phyloP scores from a whole-genome alignment of 2,329 filamentous ascomycete genomes.

The Scedosporium dehoogii region DNA sequence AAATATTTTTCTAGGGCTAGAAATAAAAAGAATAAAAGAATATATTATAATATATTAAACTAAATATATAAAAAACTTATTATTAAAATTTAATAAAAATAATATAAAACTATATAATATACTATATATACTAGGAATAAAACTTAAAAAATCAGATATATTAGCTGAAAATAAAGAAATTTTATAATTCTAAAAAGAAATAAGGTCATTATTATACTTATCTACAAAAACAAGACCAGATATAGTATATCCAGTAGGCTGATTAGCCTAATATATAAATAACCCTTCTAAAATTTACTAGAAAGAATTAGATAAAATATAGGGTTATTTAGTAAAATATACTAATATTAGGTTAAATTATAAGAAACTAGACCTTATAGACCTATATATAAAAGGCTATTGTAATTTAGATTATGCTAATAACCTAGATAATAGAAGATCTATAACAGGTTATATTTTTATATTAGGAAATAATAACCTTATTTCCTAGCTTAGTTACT shows the following conservation, averaged over 20 bases:
- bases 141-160: background rate
- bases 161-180: slow-evolving; percentile 3
- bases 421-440: too few relatives aligned
- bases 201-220: background rate
- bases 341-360: slow-evolving; percentile 1
- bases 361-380: too few relatives aligned
- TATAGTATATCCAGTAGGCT: slow-evolving; percentile 1
- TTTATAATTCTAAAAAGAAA: slow-evolving; percentile 1
- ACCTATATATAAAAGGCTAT: too few relatives aligned
- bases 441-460: too few relatives aligned
- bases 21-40: slow-evolving; percentile 1
- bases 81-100: slow-evolving; percentile 5
- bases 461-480: too few relatives aligned
- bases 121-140: background rate
- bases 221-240: slow-evolving; percentile 3
- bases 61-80: slow-evolving; percentile 1
- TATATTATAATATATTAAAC: slow-evolving; percentile 2
- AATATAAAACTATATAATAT: slow-evolving; percentile 3
- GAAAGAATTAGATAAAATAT: slow-evolving; percentile 2
- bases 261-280: background rate
- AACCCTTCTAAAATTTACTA: slow-evolving; percentile 2
- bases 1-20: background rate
- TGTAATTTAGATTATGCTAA: too few relatives aligned
- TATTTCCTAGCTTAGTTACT: background rate
- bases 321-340: slow-evolving; percentile 4